phyloP scores from a whole-genome alignment of 257 asterid genomes.

The Solanum chaucha region DNA sequence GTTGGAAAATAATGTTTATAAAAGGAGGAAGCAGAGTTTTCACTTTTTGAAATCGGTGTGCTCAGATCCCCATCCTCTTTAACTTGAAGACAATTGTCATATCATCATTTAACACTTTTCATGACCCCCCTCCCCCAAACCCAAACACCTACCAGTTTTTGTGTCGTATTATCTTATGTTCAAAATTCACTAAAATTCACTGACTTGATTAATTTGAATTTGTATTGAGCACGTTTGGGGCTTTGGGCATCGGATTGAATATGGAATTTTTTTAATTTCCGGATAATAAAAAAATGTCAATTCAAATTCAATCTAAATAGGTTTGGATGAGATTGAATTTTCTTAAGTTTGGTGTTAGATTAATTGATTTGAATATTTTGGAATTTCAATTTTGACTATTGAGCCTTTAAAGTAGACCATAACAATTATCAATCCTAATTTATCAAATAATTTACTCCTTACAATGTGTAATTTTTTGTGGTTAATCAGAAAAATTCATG shows the following conservation, averaged over 20 bases:
- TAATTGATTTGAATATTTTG: no score
- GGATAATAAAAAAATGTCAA: background rate
- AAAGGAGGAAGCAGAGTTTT: no score
- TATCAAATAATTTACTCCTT: background rate
- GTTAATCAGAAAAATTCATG: background rate
- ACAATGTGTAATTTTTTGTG: no score
- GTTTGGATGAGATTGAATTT: background rate
- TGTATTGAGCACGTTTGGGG: background rate
- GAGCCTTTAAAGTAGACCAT: background rate
- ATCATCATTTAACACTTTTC: background rate
- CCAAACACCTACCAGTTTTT: background rate
- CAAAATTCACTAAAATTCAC: background rate
- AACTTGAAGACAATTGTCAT: background rate
- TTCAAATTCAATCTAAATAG: background rate
- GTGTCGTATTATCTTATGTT: background rate
- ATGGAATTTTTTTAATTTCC: background rate
- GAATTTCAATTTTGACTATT: background rate
- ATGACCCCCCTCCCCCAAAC: background rate
- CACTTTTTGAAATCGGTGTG: no score
- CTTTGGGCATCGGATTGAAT: no score
- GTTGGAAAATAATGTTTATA: background rate
- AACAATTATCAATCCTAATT: background rate
- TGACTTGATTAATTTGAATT: background rate
- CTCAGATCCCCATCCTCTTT: no score
- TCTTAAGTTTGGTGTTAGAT: background rate